phyloP scores from a whole-genome alignment of 768 basidiomycete genomes.

The Russula vinacea region DNA sequence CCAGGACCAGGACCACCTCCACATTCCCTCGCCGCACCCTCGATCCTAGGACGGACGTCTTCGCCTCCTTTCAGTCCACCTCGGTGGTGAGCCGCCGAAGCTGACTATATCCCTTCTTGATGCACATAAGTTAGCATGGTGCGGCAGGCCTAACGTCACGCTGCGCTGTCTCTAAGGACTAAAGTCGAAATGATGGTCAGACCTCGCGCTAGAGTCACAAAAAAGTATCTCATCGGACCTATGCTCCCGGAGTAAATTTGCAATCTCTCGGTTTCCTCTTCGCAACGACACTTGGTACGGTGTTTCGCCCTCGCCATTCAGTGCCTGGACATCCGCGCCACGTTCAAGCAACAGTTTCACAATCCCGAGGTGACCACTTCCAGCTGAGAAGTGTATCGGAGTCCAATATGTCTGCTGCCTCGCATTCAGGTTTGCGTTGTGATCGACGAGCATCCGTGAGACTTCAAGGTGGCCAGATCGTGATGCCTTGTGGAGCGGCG shows the following conservation, averaged over 20 bases:
- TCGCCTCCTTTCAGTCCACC: no score
- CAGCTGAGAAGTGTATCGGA: not conserved
- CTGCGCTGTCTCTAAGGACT: not conserved
- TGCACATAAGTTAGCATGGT: no score
- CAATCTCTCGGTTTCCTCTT: not conserved
- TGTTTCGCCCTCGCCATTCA: not conserved
- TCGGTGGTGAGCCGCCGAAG: no score
- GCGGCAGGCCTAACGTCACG: no score
- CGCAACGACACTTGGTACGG: not conserved
- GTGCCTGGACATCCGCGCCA: not conserved
- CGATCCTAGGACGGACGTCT: no score
- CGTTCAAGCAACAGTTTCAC: not conserved
- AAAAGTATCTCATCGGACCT: not conserved
- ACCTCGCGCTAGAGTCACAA: not conserved
- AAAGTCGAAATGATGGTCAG: not conserved
- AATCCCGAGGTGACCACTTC: not conserved
- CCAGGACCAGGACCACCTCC: no score
- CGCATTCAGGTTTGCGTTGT: slow-evolving; percentile 1
- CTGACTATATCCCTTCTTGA: no score
- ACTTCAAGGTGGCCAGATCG: not conserved
- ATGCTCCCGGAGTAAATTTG: not conserved
- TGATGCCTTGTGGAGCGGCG: slow-evolving; percentile 1
- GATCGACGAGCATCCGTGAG: not conserved
- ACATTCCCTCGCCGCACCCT: no score
- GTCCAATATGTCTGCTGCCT: not conserved